These are phyloP conservation scores for Talaromyces trachyspermus DNA, from an alignment of 495 filamentous ascomycete genomes.

Conservation along the genomic window DNA sequence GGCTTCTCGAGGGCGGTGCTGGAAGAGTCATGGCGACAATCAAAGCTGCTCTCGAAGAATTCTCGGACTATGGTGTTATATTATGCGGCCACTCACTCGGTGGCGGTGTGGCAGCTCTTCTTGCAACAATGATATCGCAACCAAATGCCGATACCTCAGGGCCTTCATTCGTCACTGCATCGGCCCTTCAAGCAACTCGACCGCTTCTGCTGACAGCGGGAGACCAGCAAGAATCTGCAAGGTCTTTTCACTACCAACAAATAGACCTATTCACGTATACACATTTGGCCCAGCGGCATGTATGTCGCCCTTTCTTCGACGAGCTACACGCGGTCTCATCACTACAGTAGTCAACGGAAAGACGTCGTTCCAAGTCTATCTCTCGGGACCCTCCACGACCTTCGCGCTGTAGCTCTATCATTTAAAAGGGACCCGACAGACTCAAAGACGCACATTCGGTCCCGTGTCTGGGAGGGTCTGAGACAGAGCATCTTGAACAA, in stretches of 20 bases:
- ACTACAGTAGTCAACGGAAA: conserved; percentile 67
- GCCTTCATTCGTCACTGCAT: conserved; percentile 47
- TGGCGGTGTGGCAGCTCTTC: conserved; percentile 64
- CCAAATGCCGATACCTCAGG: conserved; percentile 43
- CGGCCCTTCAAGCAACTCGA: conserved; percentile 25
- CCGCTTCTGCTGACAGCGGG: conserved; percentile 32
- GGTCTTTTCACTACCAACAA: conserved; percentile 50
- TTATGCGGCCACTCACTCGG: conserved; percentile 73
- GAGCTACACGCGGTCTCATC: conserved; percentile 65
- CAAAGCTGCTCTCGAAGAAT: conserved; percentile 62
- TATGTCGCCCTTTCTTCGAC: conserved; percentile 64
- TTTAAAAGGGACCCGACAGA: conserved; percentile 64
- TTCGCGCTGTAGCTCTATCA: conserved; percentile 61
- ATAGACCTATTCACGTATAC: conserved; percentile 69
- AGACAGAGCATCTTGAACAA: conserved; percentile 39
- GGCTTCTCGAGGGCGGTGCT: conserved; percentile 61
- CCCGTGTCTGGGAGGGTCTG: conserved; percentile 58
- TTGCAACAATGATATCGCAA: conserved; percentile 67
- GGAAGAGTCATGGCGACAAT: conserved; percentile 58
- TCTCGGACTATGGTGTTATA: conserved; percentile 65
- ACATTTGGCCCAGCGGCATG: conserved; percentile 70
- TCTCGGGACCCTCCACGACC: conserved; percentile 66
- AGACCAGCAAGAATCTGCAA: conserved; percentile 14
- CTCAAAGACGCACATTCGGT: conserved; percentile 57
- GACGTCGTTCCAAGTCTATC: conserved; percentile 71